Evolutionary conservation across 106 monocot genomes (phyloP).

Genomic region (Dendrobium chrysotoxum): DNA sequence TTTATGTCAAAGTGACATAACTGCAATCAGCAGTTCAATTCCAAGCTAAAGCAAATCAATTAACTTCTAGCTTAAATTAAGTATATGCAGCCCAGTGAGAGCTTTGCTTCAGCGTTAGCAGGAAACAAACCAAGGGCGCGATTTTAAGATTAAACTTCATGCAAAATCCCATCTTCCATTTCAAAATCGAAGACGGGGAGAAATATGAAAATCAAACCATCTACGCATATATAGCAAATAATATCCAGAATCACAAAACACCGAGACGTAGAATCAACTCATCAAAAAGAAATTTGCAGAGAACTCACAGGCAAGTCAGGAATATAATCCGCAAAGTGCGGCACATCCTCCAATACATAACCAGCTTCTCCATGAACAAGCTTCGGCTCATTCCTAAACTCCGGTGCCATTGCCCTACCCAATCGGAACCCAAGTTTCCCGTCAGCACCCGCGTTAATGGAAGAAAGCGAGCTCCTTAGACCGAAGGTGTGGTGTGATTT

Average conservation of each 20-base stretch:
- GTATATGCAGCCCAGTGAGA: too few relatives aligned
- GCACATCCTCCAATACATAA: constrained; percentile 72
- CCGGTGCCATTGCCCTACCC: constrained; percentile 11
- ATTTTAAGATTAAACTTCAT: neutral
- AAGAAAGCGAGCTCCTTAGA: constrained; percentile 10
- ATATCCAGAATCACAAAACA: neutral
- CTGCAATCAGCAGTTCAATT: neutral
- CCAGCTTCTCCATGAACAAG: constrained; percentile 48
- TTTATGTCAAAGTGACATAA: neutral
- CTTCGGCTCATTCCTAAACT: constrained; percentile 17
- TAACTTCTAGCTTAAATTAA: too few relatives aligned
- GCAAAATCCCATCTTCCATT: neutral
- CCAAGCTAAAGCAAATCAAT: neutral
- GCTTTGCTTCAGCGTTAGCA: too few relatives aligned
- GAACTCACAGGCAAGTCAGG: constrained; percentile 37
- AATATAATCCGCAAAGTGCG: constrained; percentile 61
- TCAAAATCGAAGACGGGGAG: neutral
- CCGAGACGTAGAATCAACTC: neutral
- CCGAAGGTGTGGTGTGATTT: neutral
- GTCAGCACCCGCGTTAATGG: neutral
- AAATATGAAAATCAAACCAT: neutral
- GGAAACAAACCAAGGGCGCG: neutral
- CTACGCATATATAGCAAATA: neutral
- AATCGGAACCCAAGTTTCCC: neutral
- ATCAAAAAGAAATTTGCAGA: neutral